These are phyloP conservation scores for Phytophthora macrochlamydospora DNA, from an alignment of 352 stramenopile genomes.

Conservation along the genomic window DNA sequence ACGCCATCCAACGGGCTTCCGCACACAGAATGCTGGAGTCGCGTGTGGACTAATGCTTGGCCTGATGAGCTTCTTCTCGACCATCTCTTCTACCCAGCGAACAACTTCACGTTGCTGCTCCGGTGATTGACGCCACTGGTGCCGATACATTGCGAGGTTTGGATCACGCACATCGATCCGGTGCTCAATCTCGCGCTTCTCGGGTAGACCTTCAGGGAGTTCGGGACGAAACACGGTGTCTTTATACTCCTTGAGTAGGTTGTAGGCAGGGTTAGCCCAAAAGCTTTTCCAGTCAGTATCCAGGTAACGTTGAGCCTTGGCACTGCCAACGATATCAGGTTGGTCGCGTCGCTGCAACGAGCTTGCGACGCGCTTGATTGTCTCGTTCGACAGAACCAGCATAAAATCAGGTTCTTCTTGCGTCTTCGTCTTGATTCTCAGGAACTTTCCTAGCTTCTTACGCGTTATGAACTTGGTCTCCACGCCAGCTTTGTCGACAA, in stretches of 20 bases:
- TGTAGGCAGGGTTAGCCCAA: slow-evolving; percentile 1
- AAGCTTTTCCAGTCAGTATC: slow-evolving; percentile 12
- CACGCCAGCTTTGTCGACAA: slow-evolving; percentile 4
- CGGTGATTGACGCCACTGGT: neutral
- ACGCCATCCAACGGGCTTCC: slow-evolving; percentile 31
- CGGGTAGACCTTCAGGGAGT: slow-evolving; percentile 9
- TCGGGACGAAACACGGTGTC: slow-evolving; percentile 2
- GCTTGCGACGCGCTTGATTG: slow-evolving; percentile 5
- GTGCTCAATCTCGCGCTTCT: slow-evolving; percentile 7
- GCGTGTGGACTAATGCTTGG: slow-evolving; percentile 25
- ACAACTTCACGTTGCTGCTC: slow-evolving; percentile 16
- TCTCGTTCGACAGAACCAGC: slow-evolving; percentile 20
- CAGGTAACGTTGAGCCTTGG: slow-evolving; percentile 14
- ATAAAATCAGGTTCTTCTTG: slow-evolving; percentile 16
- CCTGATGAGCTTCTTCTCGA: slow-evolving; percentile 13
- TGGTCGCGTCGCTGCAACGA: slow-evolving; percentile 2
- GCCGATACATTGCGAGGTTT: slow-evolving; percentile 10
- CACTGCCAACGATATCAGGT: slow-evolving; percentile 7
- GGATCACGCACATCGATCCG: slow-evolving; percentile 12
- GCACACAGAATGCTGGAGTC: slow-evolving; percentile 31
- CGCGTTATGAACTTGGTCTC: slow-evolving; percentile 23
- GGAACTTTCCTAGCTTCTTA: slow-evolving; percentile 23
- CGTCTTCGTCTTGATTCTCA: slow-evolving; percentile 12
- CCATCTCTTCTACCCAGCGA: neutral
- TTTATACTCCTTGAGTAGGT: slow-evolving; percentile 8